A percentile compares a stretch with the other conserved stretches of the same genome.
These are phyloP conservation scores for Emericellopsis atlantica DNA, from an alignment of 2,329 filamentous ascomycete species.

Conservation along the genomic window DNA sequence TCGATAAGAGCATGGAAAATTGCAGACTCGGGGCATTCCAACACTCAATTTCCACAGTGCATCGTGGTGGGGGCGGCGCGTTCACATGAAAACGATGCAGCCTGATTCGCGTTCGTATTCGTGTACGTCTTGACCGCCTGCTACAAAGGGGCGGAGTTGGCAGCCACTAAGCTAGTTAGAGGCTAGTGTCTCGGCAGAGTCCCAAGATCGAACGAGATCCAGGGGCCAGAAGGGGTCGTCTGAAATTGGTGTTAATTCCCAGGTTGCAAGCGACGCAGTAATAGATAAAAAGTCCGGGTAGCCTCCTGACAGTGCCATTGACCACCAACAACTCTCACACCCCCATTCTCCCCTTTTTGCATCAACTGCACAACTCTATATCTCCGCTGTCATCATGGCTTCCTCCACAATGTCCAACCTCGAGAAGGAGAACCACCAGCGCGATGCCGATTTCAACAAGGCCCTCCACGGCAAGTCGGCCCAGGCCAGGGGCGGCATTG, in stretches of 20 bases:
- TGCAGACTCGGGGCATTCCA: not conserved
- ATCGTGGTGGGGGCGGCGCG: not conserved
- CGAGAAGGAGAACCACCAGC: constrained; percentile 70
- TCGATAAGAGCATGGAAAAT: not conserved
- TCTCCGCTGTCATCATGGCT: constrained; percentile 25
- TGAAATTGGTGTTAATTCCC: constrained; percentile 1
- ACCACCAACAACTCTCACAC: not conserved
- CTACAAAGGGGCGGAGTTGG: not conserved
- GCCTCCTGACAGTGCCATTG: not conserved
- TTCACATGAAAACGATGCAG: not conserved
- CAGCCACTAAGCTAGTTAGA: not conserved
- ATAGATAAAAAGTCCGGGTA: too few species aligned
- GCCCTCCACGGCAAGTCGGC: constrained; percentile 68
- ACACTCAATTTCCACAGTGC: too few species aligned
- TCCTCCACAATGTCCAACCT: constrained; percentile 33
- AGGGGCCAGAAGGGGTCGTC: constrained; percentile 2
- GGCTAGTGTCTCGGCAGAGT: not conserved
- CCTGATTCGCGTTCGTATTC: constrained; percentile 9
- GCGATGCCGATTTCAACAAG: constrained; percentile 86
- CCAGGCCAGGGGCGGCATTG: constrained; percentile 57
- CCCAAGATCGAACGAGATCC: constrained; percentile 1
- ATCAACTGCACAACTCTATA: not conserved
- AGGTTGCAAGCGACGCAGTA: not conserved
- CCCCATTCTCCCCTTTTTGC: not conserved
- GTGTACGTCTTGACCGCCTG: constrained; percentile 5